These are phyloP conservation scores for Daucus carota DNA, from an alignment of 129 eudicot genomes.

Conservation along the genomic window DH1_v3.0 NC_030385.2:45893001-45893500, in stretches of 20 bases:
- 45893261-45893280: neutral
- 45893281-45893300: neutral
- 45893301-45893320: neutral
- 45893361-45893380: slow-evolving; percentile 64
- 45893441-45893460: slow-evolving; percentile 61
- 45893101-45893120: slow-evolving; percentile 47
- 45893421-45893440: slow-evolving; percentile 56
- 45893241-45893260: slow-evolving; percentile 13
- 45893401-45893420: slow-evolving; percentile 56
- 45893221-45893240: slow-evolving; percentile 58
- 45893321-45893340: too few relatives aligned
- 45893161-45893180: slow-evolving; percentile 52
- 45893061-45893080: slow-evolving; percentile 19
- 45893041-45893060: slow-evolving; percentile 41
- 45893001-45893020: slow-evolving; percentile 40
- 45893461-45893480: slow-evolving; percentile 60
- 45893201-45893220: slow-evolving; percentile 43
- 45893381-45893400: slow-evolving; percentile 50
- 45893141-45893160: slow-evolving; percentile 46
- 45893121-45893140: slow-evolving; percentile 35
- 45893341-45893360: neutral
- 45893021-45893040: slow-evolving; percentile 42
- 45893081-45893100: slow-evolving; percentile 28
- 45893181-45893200: slow-evolving; percentile 51
- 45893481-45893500: slow-evolving; percentile 12